Evolutionary conservation across 1,139 yeast species (phyloP).

Genomic region (Kurtzmaniella quercitrusa): DNA sequence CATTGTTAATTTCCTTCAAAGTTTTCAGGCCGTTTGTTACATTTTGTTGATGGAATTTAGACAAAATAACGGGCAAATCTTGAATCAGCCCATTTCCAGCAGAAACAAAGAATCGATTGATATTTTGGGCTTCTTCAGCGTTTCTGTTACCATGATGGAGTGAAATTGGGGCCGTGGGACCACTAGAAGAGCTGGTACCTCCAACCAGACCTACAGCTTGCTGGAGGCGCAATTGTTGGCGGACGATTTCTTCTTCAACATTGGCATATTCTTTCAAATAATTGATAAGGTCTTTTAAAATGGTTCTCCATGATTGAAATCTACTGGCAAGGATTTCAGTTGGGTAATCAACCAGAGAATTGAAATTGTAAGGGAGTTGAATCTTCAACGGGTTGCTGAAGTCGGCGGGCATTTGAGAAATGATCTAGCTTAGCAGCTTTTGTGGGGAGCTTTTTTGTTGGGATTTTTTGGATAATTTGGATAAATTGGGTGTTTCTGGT

Average conservation of each 20-base stretch:
- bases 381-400: constrained; percentile 37
- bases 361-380: constrained; percentile 33
- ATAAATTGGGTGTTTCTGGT: too few relatives aligned
- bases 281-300: constrained; percentile 67
- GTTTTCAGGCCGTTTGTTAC: constrained; percentile 65
- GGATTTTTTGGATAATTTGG: too few relatives aligned
- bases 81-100: constrained; percentile 78
- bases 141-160: constrained; percentile 12
- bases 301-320: constrained; percentile 81
- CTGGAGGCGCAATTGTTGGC: constrained; percentile 78
- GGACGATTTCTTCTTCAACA: constrained; percentile 81
- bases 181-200: constrained; percentile 11
- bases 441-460: too few relatives aligned
- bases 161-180: constrained; percentile 3
- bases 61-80: constrained; percentile 72
- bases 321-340: constrained; percentile 83
- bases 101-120: constrained; percentile 59
- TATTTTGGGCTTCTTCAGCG: constrained; percentile 31
- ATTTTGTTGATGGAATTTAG: constrained; percentile 70
- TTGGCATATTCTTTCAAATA: constrained; percentile 78
- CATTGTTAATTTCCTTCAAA: constrained; percentile 64
- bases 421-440: background rate
- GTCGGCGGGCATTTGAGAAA: constrained; percentile 18
- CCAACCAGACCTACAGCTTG: constrained; percentile 59
- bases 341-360: constrained; percentile 47